These are phyloP conservation scores for Corylus heterophylla DNA, from an alignment of 306 rosid genomes.

Conservation along the genomic window DNA sequence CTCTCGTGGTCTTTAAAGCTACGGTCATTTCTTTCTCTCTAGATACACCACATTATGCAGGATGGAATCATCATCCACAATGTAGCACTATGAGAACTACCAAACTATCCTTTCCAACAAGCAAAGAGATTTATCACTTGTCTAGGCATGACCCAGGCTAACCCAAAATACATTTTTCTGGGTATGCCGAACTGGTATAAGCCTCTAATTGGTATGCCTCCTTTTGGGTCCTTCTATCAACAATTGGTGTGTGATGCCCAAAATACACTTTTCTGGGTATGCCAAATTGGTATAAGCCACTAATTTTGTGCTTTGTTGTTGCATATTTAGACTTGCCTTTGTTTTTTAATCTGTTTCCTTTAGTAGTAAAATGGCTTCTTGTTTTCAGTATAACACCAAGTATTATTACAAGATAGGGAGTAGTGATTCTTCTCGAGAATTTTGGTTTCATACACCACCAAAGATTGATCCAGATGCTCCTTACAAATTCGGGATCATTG, in stretches of 20 bases:
- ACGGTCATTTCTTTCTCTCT: neutral
- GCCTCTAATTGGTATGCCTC: neutral
- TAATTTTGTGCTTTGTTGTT: neutral
- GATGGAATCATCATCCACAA: no score
- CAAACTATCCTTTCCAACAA: no score
- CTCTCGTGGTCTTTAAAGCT: no score
- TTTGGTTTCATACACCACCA: slow-evolving; percentile 88
- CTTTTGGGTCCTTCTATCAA: no score
- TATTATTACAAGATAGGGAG: slow-evolving; percentile 87
- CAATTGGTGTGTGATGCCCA: neutral
- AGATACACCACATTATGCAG: no score
- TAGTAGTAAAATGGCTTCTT: slow-evolving; percentile 23
- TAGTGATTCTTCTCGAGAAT: slow-evolving; percentile 81
- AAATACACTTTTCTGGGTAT: slow-evolving; percentile 1
- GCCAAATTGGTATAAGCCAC: neutral
- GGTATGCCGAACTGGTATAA: neutral
- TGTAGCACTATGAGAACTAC: no score
- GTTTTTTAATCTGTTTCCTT: neutral
- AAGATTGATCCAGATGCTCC: slow-evolving; percentile 60
- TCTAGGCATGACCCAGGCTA: no score
- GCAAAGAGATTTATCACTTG: no score
- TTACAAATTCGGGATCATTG: slow-evolving; percentile 93
- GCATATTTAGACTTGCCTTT: slow-evolving; percentile 13
- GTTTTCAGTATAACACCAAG: slow-evolving; percentile 71
- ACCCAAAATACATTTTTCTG: neutral